A percentile compares a stretch with the other conserved stretches of the same genome.
phyloP scores from a whole-genome alignment of 2,329 filamentous ascomycete genomes.

The Beauveria scarabaeidicola region DNA sequence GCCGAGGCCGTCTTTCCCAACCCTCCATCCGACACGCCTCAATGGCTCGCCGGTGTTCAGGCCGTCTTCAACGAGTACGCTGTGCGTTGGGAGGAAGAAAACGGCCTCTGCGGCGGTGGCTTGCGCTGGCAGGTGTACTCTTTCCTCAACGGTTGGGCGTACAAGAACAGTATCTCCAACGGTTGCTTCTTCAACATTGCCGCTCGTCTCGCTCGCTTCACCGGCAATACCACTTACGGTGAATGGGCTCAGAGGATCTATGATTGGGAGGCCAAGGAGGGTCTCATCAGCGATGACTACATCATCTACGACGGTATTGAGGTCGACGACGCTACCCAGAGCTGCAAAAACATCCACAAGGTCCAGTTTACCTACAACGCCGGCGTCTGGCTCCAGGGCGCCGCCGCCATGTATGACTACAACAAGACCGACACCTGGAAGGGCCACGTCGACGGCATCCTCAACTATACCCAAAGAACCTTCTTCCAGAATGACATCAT shows the following conservation, averaged over 20 bases:
- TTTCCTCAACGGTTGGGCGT: slow-evolving; percentile 63
- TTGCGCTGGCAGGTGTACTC: slow-evolving; percentile 80
- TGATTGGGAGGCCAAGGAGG: slow-evolving; percentile 49
- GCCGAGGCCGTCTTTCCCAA: slow-evolving; percentile 63
- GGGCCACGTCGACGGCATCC: slow-evolving; percentile 48
- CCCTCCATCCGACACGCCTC: slow-evolving; percentile 47
- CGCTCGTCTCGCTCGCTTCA: slow-evolving; percentile 67
- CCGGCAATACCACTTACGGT: slow-evolving; percentile 68
- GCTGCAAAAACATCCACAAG: slow-evolving; percentile 44
- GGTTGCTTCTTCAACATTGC: slow-evolving; percentile 63
- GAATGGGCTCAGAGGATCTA: slow-evolving; percentile 67
- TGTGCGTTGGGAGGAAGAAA: slow-evolving; percentile 55
- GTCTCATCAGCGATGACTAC: slow-evolving; percentile 48
- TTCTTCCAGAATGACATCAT: slow-evolving; percentile 51
- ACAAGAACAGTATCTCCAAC: slow-evolving; percentile 62
- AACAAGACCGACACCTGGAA: slow-evolving; percentile 47
- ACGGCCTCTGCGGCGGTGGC: slow-evolving; percentile 55
- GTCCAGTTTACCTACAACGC: slow-evolving; percentile 64
- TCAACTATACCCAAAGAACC: slow-evolving; percentile 38
- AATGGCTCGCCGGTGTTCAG: slow-evolving; percentile 70
- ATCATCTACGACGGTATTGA: slow-evolving; percentile 44
- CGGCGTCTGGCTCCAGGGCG: slow-evolving; percentile 55
- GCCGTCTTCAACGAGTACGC: slow-evolving; percentile 75
- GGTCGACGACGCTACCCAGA: slow-evolving; percentile 27
- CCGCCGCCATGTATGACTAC: slow-evolving; percentile 54